phyloP scores from a whole-genome alignment of 768 basidiomycete species.

The Suillus decipiens region DNA sequence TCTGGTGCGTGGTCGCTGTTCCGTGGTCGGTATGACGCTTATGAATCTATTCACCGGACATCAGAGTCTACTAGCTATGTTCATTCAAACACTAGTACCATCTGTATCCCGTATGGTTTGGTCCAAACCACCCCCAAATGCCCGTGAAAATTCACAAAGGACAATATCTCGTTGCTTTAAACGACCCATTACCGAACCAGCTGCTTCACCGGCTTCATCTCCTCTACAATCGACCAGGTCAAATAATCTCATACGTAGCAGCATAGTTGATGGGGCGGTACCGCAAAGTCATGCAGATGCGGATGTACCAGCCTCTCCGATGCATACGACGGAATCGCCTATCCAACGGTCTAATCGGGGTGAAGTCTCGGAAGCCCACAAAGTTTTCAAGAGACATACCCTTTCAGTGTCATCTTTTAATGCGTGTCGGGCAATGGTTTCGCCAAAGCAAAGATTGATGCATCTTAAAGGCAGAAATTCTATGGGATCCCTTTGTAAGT shows the following conservation, averaged over 20 bases:
- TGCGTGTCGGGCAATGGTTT: neutral
- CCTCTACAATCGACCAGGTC: neutral
- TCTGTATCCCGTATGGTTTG: neutral
- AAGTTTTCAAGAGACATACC: neutral
- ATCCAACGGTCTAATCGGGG: neutral
- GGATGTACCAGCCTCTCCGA: neutral
- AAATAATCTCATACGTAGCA: too few species aligned
- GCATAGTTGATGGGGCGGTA: neutral
- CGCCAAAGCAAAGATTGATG: neutral
- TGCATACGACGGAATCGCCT: neutral
- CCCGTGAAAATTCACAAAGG: neutral
- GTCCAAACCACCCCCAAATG: neutral
- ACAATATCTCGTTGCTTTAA: neutral
- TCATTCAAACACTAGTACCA: neutral
- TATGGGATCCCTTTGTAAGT: slow-evolving; percentile 2
- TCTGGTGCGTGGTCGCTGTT: neutral
- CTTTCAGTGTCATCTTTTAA: too few species aligned
- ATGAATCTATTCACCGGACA: neutral
- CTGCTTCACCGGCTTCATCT: neutral
- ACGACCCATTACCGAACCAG: neutral
- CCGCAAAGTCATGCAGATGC: neutral
- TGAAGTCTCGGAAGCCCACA: neutral
- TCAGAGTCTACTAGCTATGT: slow-evolving; percentile 4
- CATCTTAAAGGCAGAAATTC: neutral
- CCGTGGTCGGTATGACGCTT: neutral